Percentiles rank a stretch among this genome's conserved stretches.
Conservation (phyloP, 1,284 basidiomycete species). For the Leccinum holopus region DNA sequence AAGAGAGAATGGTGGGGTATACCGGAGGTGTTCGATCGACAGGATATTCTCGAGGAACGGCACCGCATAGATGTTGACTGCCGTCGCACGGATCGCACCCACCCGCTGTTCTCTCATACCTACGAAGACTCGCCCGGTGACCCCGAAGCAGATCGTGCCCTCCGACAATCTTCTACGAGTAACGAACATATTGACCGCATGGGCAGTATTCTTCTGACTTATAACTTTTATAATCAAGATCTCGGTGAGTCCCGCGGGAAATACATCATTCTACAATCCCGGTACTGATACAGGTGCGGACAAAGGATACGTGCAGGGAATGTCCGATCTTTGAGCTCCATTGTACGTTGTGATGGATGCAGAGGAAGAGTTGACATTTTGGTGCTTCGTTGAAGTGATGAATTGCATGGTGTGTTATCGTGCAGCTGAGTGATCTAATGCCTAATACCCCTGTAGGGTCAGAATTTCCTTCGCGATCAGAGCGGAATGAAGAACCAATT, state of each 20-base stretch:
- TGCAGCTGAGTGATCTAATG: constrained; percentile 3
- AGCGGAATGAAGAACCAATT: constrained; percentile 97
- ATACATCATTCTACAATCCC: constrained; percentile 23
- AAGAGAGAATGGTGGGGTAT: constrained; percentile 82
- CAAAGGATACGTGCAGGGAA: constrained; percentile 89
- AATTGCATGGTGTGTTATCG: constrained; percentile 74
- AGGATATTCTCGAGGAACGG: constrained; percentile 80
- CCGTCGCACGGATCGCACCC: constrained; percentile 91
- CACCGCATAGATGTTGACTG: constrained; percentile 96
- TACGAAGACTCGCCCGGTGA: constrained; percentile 34
- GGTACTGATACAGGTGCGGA: constrained; percentile 23
- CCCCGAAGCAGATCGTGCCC: constrained; percentile 50
- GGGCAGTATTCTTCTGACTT: constrained; percentile 84
- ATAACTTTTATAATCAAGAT: constrained; percentile 88
- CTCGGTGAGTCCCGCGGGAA: constrained; percentile 58
- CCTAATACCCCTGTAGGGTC: constrained; percentile 56
- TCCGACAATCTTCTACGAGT: constrained; percentile 58
- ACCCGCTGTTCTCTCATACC: constrained; percentile 75
- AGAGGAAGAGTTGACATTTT: constrained; percentile 90
- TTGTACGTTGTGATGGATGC: constrained; percentile 90
- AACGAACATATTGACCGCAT: constrained; percentile 85
- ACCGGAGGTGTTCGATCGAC: constrained; percentile 75
- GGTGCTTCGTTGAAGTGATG: constrained; percentile 97
- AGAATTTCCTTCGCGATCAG: constrained; percentile 95
- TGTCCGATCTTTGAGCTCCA: constrained; percentile 96